Conservation (phyloP, 139 green algal genomes). For the Chlamydomonas asymmetrica region DNA sequence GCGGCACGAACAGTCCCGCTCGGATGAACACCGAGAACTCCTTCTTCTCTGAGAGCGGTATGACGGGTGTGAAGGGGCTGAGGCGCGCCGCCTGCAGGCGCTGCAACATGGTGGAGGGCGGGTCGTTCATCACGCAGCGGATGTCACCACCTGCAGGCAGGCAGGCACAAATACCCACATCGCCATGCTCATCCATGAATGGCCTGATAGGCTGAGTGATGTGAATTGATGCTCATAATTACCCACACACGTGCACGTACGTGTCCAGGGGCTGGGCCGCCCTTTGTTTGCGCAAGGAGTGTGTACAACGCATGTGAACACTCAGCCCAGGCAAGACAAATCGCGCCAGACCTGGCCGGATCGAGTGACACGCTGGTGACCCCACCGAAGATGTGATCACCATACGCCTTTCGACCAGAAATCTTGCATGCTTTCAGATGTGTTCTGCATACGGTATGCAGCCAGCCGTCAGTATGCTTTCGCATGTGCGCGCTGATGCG, state of each 20-base stretch:
- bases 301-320: no score
- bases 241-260: neutral
- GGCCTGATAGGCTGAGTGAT: neutral
- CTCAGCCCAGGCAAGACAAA: no score
- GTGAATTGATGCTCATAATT: neutral
- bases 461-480: neutral
- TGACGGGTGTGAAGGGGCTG: conserved; percentile 26
- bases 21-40: conserved; percentile 30
- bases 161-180: neutral
- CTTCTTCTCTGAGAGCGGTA: conserved; percentile 27
- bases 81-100: conserved; percentile 31
- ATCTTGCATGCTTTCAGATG: neutral
- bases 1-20: conserved; percentile 24
- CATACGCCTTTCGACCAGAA: neutral
- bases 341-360: no score
- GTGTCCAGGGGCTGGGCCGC: neutral
- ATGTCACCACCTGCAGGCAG: conserved; percentile 16
- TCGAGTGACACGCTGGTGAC: no score
- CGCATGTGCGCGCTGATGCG: neutral
- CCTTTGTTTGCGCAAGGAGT: neutral
- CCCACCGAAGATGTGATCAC: neutral
- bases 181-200: neutral
- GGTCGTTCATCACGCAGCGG: conserved; percentile 33
- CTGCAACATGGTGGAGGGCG: conserved; percentile 30
- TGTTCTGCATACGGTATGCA: neutral